Evolutionary conservation across 2,329 filamentous ascomycete species (phyloP).

Genomic region (Amphichorda felina): DNA sequence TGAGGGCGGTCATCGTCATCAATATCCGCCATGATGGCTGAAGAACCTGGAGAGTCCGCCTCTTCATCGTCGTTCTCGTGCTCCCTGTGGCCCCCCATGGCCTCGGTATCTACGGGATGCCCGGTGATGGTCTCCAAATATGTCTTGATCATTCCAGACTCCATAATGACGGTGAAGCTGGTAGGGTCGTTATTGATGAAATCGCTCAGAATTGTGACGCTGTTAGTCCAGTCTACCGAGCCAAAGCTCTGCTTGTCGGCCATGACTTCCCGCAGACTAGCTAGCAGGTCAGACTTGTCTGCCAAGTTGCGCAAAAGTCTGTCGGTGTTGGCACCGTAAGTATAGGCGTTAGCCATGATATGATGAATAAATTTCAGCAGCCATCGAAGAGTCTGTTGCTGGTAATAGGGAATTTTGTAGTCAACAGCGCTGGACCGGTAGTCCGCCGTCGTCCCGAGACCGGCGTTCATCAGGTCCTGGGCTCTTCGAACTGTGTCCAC

Average conservation of each 20-base stretch:
- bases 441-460: slow-evolving; percentile 58
- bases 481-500: slow-evolving; percentile 66
- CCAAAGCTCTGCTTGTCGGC: slow-evolving; percentile 71
- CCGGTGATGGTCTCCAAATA: slow-evolving; percentile 74
- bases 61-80: slow-evolving; percentile 15
- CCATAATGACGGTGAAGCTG: slow-evolving; percentile 89
- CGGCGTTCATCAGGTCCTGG: slow-evolving; percentile 50
- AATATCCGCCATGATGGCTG: slow-evolving; percentile 23
- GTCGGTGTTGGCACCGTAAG: slow-evolving; percentile 69
- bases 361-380: slow-evolving; percentile 94
- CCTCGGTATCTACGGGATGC: slow-evolving; percentile 22
- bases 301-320: slow-evolving; percentile 85
- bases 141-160: slow-evolving; percentile 80
- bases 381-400: slow-evolving; percentile 88
- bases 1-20: slow-evolving; percentile 30
- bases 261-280: slow-evolving; percentile 69
- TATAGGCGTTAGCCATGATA: slow-evolving; percentile 70
- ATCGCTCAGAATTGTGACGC: slow-evolving; percentile 81
- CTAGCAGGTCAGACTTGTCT: slow-evolving; percentile 77
- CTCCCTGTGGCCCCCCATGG: slow-evolving; percentile 7
- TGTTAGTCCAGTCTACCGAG: slow-evolving; percentile 90
- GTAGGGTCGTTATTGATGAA: slow-evolving; percentile 99
- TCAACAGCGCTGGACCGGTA: slow-evolving; percentile 74
- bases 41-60: slow-evolving; percentile 19
- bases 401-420: slow-evolving; percentile 85